Percentiles rank a stretch among this genome's conserved stretches.
Conservation (phyloP, 495 filamentous ascomycete species). For the Hypomontagnella monticulosa region DNA sequence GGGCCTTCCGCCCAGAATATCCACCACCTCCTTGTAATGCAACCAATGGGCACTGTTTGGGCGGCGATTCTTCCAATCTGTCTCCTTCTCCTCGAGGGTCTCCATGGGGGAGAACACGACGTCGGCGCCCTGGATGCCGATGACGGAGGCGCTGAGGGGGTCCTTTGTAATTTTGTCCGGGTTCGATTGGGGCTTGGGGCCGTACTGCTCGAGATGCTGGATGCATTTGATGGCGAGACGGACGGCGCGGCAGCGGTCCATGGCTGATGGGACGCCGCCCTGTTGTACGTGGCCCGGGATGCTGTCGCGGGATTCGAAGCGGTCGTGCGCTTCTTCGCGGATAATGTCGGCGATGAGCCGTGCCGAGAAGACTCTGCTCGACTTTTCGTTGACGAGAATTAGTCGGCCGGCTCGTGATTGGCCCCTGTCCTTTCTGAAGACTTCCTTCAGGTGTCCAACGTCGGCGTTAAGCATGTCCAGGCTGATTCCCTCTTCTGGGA, state of each 20-base stretch:
- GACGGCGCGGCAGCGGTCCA: slow-evolving; percentile 94
- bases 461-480: slow-evolving; percentile 92
- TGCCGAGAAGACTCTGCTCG: slow-evolving; percentile 88
- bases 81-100: slow-evolving; percentile 80
- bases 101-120: slow-evolving; percentile 86
- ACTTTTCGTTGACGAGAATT: slow-evolving; percentile 93
- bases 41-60: slow-evolving; percentile 91
- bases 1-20: slow-evolving; percentile 81
- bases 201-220: slow-evolving; percentile 84
- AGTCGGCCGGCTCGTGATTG: slow-evolving; percentile 92
- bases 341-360: slow-evolving; percentile 96
- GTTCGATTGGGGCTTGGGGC: slow-evolving; percentile 62
- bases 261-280: slow-evolving; percentile 89
- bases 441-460: slow-evolving; percentile 87
- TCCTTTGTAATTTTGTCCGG: slow-evolving; percentile 73
- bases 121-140: slow-evolving; percentile 89
- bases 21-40: slow-evolving; percentile 79
- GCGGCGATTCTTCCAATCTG: slow-evolving; percentile 89
- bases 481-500: slow-evolving; percentile 94
- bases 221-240: slow-evolving; percentile 91
- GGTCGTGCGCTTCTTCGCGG: slow-evolving; percentile 87
- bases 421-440: slow-evolving; percentile 86
- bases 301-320: slow-evolving; percentile 92
- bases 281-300: slow-evolving; percentile 98
- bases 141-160: slow-evolving; percentile 76